Base-by-base conservation (phyloP, 306 rosid species). In the Abrus precatorius region DNA sequence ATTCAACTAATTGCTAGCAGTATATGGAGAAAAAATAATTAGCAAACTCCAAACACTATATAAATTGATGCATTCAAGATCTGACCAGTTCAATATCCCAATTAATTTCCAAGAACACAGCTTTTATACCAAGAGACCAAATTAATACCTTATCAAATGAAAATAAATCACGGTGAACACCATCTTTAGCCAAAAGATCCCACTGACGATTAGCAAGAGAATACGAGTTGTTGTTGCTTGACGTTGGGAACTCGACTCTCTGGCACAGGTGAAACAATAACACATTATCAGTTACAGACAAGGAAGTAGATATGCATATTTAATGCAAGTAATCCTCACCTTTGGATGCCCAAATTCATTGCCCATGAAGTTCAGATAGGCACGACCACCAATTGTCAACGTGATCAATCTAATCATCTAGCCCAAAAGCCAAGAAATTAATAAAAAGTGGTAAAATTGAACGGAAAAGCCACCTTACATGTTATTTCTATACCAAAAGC, bases 291-390 rank as follows among this genome's bases (percentile, higher is more conserved):
- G 75, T 82, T 30, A 61, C 9, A 13, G 45, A 47, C 75, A 71
- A 79, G 10, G 40, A n/a, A 71, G 13, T 36, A 76, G 30, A 57
- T 57, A 61, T 28, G 72, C 20, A 61, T 74, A 68, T 71, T 29
- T n/a, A 30, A 53, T 52, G 78, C 4, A 29, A 72, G 76, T 32
- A 62, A 75, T 59, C 38, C 86, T 87, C 68, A 91, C 99, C 97
- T 91, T 84, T 70, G 98, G 97, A 89, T 95, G 99, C 78, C 94
- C 99, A 83, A 93, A 95, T 84, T 95, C 99, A 86, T 93, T 95
- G 81, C 99, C 99, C 94, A 93, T 95, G 94, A 95, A 95, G 87
- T 91, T 95, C 75, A 95, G 87, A 84, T 93, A 95, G 28, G 99
- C 99, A 63, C 59, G 87, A 41, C 97, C 93, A 72, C 97, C 91